Evolutionary conservation across 345 rosid genomes (phyloP).

Genomic region (Lumnitzera racemosa): DNA sequence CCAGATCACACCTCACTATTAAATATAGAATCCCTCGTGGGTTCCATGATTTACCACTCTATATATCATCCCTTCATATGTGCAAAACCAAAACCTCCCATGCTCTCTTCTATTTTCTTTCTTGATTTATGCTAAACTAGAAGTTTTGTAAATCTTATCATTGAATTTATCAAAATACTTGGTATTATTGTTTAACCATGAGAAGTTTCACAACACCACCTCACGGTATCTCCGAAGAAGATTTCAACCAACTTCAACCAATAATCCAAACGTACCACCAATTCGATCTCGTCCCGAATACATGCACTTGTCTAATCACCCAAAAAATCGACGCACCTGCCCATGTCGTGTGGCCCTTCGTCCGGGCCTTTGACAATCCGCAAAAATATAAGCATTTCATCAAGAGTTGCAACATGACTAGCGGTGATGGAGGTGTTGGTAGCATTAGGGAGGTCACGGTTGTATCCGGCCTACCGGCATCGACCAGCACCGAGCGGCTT

Average conservation of each 20-base stretch:
- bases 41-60: no score
- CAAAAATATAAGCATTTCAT: slow-evolving; percentile 83
- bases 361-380: slow-evolving; percentile 58
- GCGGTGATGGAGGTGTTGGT: slow-evolving; percentile 52
- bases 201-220: slow-evolving; percentile 5
- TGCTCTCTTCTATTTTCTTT: no score
- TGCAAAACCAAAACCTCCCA: no score
- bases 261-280: slow-evolving; percentile 50
- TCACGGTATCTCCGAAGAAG: slow-evolving; percentile 47
- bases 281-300: slow-evolving; percentile 36
- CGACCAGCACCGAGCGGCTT: slow-evolving; percentile 80
- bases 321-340: slow-evolving; percentile 72
- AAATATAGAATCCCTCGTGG: no score
- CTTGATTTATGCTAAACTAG: no score
- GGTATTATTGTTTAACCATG: no score
- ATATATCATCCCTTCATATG: no score
- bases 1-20: no score
- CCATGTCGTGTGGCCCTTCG: slow-evolving; percentile 51
- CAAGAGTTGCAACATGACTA: slow-evolving; percentile 48
- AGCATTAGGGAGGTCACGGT: slow-evolving; percentile 69
- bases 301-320: slow-evolving; percentile 67
- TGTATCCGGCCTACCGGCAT: slow-evolving; percentile 78
- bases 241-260: slow-evolving; percentile 37
- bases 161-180: no score
- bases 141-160: no score